Evolutionary conservation across 495 filamentous ascomycete genomes (phyloP).

Genomic region (Aspergillus bridgeri): DNA sequence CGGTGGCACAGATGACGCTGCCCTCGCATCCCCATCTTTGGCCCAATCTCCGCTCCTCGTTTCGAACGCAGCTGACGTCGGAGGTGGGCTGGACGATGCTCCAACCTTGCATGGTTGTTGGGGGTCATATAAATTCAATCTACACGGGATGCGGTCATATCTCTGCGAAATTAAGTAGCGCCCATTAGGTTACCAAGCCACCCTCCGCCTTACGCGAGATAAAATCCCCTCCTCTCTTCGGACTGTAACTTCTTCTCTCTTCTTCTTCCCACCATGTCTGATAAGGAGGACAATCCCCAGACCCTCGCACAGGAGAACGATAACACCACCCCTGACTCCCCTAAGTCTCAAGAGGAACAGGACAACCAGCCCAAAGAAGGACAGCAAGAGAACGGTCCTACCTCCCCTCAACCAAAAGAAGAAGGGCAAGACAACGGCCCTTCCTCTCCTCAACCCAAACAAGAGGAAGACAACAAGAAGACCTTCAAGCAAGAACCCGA

Average conservation of each 20-base stretch:
- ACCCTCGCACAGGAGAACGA: constrained; percentile 31
- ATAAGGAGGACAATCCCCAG: constrained; percentile 30
- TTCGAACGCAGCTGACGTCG: constrained; percentile 6
- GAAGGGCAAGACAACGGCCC: constrained; percentile 7
- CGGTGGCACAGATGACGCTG: constrained; percentile 9
- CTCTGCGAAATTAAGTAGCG: neutral
- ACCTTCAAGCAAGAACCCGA: constrained; percentile 20
- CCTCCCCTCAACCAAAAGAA: constrained; percentile 9
- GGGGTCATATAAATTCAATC: constrained; percentile 4
- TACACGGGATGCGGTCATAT: neutral
- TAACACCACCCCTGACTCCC: constrained; percentile 35
- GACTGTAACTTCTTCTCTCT: constrained; percentile 9
- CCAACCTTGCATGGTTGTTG: constrained; percentile 1
- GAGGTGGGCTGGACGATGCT: neutral
- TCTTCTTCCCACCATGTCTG: constrained; percentile 36
- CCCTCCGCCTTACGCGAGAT: constrained; percentile 1
- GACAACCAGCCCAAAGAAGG: constrained; percentile 20
- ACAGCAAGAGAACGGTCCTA: constrained; percentile 5
- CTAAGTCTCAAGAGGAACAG: constrained; percentile 22
- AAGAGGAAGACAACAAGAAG: constrained; percentile 10
- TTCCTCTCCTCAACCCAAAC: constrained; percentile 5
- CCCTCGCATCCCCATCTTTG: neutral
- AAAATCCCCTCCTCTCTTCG: constrained; percentile 1
- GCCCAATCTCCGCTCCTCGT: neutral
- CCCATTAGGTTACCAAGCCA: neutral